Evolutionary conservation across 192 early-diverging fungal species (phyloP).

Genomic region (Backusella liffmaniae): DNA sequence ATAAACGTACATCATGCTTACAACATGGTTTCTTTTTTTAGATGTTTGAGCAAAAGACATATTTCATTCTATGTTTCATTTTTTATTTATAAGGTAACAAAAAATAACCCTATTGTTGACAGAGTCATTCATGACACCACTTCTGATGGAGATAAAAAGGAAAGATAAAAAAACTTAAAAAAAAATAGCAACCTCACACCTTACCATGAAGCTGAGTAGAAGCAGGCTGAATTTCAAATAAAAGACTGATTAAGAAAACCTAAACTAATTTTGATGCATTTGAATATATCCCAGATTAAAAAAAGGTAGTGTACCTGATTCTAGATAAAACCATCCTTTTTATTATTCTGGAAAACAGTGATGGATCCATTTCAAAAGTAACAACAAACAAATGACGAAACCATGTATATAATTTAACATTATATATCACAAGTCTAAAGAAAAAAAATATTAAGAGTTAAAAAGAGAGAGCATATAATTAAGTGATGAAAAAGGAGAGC

Average conservation of each 20-base stretch:
- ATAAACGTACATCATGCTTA: too few species aligned
- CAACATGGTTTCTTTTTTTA: too few species aligned
- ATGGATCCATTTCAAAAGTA: background rate
- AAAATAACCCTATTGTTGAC: background rate
- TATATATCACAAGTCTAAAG: background rate
- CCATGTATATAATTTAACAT: background rate
- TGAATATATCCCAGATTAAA: background rate
- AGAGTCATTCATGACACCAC: background rate
- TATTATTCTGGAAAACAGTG: background rate
- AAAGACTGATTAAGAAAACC: background rate
- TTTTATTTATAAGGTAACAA: background rate
- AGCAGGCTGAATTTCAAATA: background rate
- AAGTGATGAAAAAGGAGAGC: slow-evolving; percentile 2
- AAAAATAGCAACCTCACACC: background rate
- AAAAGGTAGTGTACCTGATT: background rate
- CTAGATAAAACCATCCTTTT: background rate
- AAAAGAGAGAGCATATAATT: background rate
- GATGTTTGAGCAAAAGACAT: background rate
- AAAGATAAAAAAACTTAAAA: background rate
- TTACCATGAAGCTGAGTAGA: background rate
- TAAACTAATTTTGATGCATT: background rate
- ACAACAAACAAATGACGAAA: background rate
- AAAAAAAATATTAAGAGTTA: background rate
- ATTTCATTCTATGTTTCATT: background rate
- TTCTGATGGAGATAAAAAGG: background rate